Evolutionary conservation across 2,329 filamentous ascomycete species (phyloP).

Genomic region (Phialophora verrucosa): DNA sequence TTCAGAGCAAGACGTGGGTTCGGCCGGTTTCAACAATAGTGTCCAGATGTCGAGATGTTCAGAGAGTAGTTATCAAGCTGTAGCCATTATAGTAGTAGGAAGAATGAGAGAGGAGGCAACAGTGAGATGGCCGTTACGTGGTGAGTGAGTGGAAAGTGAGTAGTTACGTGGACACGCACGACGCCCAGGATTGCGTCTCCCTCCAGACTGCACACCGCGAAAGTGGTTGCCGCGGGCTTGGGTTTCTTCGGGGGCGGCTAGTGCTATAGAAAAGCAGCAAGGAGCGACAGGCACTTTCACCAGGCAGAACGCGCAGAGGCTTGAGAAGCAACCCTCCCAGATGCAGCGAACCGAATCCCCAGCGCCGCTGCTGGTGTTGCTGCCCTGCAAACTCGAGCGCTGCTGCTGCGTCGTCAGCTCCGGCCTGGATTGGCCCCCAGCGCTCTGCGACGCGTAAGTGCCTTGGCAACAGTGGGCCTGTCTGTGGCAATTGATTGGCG

Average conservation of each 20-base stretch:
- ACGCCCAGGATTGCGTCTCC: constrained; percentile 17
- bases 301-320: not conserved
- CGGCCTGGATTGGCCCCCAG: constrained; percentile 11
- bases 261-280: constrained; percentile 1
- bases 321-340: not conserved
- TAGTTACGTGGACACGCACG: constrained; percentile 15
- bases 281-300: not conserved
- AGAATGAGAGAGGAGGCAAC: constrained; percentile 11
- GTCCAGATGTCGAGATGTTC: not conserved
- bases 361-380: not conserved
- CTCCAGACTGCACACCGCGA: constrained; percentile 6
- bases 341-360: not conserved
- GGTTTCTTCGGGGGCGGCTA: not conserved
- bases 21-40: not conserved
- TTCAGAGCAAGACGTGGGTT: constrained; percentile 11
- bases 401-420: constrained; percentile 5
- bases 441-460: not conserved
- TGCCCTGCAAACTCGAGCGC: not conserved
- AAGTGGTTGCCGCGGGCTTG: constrained; percentile 2
- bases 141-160: constrained; percentile 2
- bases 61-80: not conserved
- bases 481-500: constrained; percentile 3
- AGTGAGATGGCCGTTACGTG: constrained; percentile 15
- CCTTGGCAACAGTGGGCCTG: not conserved
- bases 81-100: constrained; percentile 5